A percentile compares a stretch with the other conserved stretches of the same genome.
phyloP scores from a whole-genome alignment of 1,284 basidiomycete species.

The Sporisorium exsertum region DNA sequence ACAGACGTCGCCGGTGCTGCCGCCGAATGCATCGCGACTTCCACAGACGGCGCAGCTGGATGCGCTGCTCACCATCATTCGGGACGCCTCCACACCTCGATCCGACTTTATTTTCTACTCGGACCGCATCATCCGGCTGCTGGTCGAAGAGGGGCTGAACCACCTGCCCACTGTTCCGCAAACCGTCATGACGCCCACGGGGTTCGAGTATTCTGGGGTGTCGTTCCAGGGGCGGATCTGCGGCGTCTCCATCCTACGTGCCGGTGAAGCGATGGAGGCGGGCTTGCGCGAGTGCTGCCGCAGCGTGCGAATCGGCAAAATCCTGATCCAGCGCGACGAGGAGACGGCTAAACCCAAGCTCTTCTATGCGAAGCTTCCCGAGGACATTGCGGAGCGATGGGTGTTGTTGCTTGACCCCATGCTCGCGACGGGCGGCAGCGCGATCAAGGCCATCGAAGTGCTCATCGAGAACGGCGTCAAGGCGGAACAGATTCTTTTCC shows the following conservation, averaged over 20 bases:
- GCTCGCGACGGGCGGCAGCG: constrained; percentile 95
- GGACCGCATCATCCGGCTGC: constrained; percentile 75
- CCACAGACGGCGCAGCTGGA: constrained; percentile 83
- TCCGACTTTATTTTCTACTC: constrained; percentile 98
- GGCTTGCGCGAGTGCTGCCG: constrained; percentile 91
- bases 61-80: constrained; percentile 93
- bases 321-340: constrained; percentile 71
- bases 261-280: constrained; percentile 71
- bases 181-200: constrained; percentile 70
- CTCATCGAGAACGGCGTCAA: constrained; percentile 84
- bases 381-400: constrained; percentile 90
- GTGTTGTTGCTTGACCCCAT: constrained; percentile 96
- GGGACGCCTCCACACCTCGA: constrained; percentile 72
- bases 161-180: constrained; percentile 77
- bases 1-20: constrained; percentile 70
- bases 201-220: constrained; percentile 76
- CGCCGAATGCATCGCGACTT: constrained; percentile 84
- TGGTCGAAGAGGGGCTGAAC: constrained; percentile 84
- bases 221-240: constrained; percentile 65
- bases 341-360: constrained; percentile 66
- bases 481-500: constrained; percentile 88
- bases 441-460: constrained; percentile 96
- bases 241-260: constrained; percentile 69
- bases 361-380: constrained; percentile 82
- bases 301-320: constrained; percentile 62